phyloP scores from a whole-genome alignment of 1,139 yeast species.

The Pichia sp. region DNA sequence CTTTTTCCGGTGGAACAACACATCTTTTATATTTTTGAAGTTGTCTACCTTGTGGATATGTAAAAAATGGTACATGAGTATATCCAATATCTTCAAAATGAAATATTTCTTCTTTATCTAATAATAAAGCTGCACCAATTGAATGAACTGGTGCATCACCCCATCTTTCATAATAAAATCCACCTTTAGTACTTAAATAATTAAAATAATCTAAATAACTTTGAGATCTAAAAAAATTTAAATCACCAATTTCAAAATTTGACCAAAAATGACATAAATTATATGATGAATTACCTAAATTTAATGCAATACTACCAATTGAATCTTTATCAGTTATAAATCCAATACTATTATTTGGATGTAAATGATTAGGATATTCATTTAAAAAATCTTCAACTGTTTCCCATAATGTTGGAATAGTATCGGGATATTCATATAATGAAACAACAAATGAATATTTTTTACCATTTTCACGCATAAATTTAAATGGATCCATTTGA shows the following conservation, averaged over 20 bases:
- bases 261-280: constrained; percentile 96
- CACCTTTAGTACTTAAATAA: constrained; percentile 65
- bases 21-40: constrained; percentile 58
- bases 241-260: constrained; percentile 81
- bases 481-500: constrained; percentile 78
- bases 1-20: constrained; percentile 47
- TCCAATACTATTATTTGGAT: constrained; percentile 60
- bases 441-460: constrained; percentile 84
- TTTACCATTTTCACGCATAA: constrained; percentile 64
- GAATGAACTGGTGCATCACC: constrained; percentile 98
- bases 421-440: constrained; percentile 70
- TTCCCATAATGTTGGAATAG: constrained; percentile 81
- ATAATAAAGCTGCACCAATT: constrained; percentile 60
- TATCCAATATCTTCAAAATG: constrained; percentile 93
- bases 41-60: constrained; percentile 66
- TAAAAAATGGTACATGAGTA: constrained; percentile 70
- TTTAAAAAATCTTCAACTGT: constrained; percentile 61
- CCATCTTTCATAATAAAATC: constrained; percentile 92
- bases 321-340: constrained; percentile 61
- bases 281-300: constrained; percentile 46
- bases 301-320: constrained; percentile 31
- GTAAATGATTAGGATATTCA: constrained; percentile 54
- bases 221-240: constrained; percentile 72
- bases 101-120: constrained; percentile 65
- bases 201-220: constrained; percentile 66